Evolutionary conservation across 805 yeast genomes (phyloP).

Genomic region (Middelhovenomyces tepae): DNA sequence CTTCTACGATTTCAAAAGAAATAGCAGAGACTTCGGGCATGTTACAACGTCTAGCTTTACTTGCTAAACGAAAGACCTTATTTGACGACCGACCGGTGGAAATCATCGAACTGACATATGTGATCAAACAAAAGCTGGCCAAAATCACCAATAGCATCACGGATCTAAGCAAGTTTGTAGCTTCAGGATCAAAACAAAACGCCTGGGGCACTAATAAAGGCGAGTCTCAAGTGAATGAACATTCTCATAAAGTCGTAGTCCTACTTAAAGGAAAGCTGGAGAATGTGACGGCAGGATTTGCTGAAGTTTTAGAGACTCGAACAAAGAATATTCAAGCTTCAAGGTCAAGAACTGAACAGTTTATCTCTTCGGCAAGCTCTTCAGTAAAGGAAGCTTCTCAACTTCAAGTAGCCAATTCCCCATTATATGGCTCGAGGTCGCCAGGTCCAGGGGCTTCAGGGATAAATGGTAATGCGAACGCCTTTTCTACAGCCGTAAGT

Average conservation of each 20-base stretch:
- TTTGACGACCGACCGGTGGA: constrained; percentile 93
- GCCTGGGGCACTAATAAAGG: constrained; percentile 34
- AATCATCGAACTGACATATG: constrained; percentile 82
- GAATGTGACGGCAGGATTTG: constrained; percentile 86
- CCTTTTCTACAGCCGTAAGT: constrained; percentile 5
- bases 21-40: constrained; percentile 78
- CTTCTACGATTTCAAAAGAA: constrained; percentile 79
- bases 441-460: constrained; percentile 4
- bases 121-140: constrained; percentile 74
- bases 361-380: constrained; percentile 43
- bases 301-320: constrained; percentile 78
- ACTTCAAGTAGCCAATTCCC: constrained; percentile 25
- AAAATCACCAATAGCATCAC: constrained; percentile 65
- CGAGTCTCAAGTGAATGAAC: constrained; percentile 56
- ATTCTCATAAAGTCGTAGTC: constrained; percentile 79
- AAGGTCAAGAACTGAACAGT: constrained; percentile 75
- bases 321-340: constrained; percentile 75
- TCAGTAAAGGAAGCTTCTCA: constrained; percentile 11
- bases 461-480: neutral
- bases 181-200: constrained; percentile 8
- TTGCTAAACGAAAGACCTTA: constrained; percentile 84
- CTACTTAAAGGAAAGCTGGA: constrained; percentile 82
- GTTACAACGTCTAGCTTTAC: constrained; percentile 65
- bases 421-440: constrained; percentile 23
- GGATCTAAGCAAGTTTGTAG: constrained; percentile 45